Conservation (phyloP, 2,329 filamentous ascomycete species). For the Ambrosiella cleistominuta region DNA sequence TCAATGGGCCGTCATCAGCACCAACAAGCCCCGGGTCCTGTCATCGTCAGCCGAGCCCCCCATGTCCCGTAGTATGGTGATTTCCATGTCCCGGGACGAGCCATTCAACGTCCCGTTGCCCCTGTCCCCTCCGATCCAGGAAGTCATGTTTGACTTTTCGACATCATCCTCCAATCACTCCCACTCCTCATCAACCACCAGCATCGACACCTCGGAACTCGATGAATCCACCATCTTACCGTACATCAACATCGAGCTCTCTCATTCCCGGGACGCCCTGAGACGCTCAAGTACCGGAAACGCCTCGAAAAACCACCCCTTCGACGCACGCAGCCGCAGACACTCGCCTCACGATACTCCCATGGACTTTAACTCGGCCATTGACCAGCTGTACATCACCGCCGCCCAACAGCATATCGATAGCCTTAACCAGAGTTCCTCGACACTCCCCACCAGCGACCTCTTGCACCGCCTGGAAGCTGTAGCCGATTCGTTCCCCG, state of each 20-base stretch:
- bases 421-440: neutral
- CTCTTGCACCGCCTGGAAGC: slow-evolving; percentile 43
- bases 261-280: neutral
- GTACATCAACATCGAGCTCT: neutral
- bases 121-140: slow-evolving; percentile 6
- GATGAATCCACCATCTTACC: slow-evolving; percentile 5
- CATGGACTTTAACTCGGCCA: neutral
- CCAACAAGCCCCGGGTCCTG: slow-evolving; percentile 19
- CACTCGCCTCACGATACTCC: neutral
- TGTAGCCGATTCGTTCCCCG: slow-evolving; percentile 56
- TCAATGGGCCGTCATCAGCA: slow-evolving; percentile 24
- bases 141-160: slow-evolving; percentile 10
- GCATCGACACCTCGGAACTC: slow-evolving; percentile 1
- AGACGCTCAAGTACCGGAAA: neutral
- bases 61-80: slow-evolving; percentile 3
- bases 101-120: slow-evolving; percentile 1
- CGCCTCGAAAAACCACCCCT: neutral
- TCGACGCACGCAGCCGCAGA: neutral
- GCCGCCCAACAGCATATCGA: neutral
- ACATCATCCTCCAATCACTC: neutral
- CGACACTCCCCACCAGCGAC: neutral
- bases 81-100: slow-evolving; percentile 1
- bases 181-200: slow-evolving; percentile 9
- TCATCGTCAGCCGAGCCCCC: neutral
- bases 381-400: neutral